These are phyloP conservation scores for Entonaema liquescens DNA, from an alignment of 495 filamentous ascomycete genomes.

Conservation along the genomic window DNA sequence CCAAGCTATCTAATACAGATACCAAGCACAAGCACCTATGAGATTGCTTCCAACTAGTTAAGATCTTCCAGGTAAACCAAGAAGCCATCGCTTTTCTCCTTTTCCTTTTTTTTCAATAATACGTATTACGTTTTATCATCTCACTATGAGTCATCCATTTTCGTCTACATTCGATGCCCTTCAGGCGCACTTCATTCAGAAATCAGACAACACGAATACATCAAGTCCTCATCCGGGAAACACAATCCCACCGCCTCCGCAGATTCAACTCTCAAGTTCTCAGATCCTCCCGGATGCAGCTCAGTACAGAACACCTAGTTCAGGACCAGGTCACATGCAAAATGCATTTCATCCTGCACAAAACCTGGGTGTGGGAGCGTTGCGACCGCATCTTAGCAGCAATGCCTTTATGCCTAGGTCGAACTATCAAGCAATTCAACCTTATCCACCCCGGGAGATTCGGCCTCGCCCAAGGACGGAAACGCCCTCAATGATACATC, in stretches of 20 bases:
- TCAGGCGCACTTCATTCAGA: slow-evolving; percentile 40
- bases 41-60: neutral
- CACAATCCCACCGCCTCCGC: neutral
- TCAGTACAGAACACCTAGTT: neutral
- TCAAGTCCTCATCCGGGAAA: neutral
- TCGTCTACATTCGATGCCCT: slow-evolving; percentile 40
- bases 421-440: slow-evolving; percentile 6
- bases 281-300: neutral
- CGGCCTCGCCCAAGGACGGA: neutral
- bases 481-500: neutral
- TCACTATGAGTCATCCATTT: slow-evolving; percentile 39
- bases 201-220: slow-evolving; percentile 10
- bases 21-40: neutral
- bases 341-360: neutral
- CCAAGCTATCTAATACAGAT: neutral
- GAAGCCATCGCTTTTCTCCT: neutral
- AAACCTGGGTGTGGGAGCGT: neutral
- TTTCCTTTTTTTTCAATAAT: neutral
- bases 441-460: neutral
- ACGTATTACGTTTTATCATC: neutral
- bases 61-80: neutral
- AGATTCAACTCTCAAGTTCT: neutral
- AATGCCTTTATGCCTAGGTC: slow-evolving; percentile 6
- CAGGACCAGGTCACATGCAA: neutral
- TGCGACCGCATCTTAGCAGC: neutral